Conservation (phyloP, 345 rosid genomes). For the Citropsis articulata region DNA sequence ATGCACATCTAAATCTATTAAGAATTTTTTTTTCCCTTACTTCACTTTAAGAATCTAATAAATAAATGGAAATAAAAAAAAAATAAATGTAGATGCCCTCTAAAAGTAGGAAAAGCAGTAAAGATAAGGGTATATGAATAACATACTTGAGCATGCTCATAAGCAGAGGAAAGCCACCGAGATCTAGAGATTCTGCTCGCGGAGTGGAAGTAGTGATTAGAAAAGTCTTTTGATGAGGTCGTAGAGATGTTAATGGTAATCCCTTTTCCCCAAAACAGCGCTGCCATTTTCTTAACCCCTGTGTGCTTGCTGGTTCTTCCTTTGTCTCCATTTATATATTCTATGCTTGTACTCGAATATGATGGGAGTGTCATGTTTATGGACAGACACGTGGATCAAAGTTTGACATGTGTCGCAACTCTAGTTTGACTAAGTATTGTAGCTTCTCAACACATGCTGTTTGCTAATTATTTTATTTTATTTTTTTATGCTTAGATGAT, state of each 20-base stretch:
- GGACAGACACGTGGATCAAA: not conserved
- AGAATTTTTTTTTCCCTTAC: too few relatives aligned
- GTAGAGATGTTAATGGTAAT: slow-evolving; percentile 16
- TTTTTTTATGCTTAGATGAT: not conserved
- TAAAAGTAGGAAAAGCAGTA: not conserved
- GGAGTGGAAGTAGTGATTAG: slow-evolving; percentile 8
- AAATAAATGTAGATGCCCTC: too few relatives aligned
- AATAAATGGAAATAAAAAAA: too few relatives aligned
- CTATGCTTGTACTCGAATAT: not conserved
- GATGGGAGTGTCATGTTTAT: not conserved
- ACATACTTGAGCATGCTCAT: slow-evolving; percentile 23
- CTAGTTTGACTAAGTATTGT: not conserved
- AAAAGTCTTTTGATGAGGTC: slow-evolving; percentile 7
- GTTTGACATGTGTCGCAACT: not conserved
- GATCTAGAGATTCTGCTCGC: slow-evolving; percentile 8
- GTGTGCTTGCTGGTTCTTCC: not conserved
- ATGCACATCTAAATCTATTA: too few relatives aligned
- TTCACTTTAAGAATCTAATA: too few relatives aligned
- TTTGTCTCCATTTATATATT: not conserved
- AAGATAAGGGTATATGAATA: not conserved
- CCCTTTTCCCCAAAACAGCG: slow-evolving; percentile 23
- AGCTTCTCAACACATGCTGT: not conserved
- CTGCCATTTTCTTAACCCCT: slow-evolving; percentile 13
- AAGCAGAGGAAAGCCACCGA: slow-evolving; percentile 20
- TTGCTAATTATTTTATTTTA: not conserved